phyloP scores from a whole-genome alignment of 2,329 filamentous ascomycete species.

The Hypoxylon sp. region DNA sequence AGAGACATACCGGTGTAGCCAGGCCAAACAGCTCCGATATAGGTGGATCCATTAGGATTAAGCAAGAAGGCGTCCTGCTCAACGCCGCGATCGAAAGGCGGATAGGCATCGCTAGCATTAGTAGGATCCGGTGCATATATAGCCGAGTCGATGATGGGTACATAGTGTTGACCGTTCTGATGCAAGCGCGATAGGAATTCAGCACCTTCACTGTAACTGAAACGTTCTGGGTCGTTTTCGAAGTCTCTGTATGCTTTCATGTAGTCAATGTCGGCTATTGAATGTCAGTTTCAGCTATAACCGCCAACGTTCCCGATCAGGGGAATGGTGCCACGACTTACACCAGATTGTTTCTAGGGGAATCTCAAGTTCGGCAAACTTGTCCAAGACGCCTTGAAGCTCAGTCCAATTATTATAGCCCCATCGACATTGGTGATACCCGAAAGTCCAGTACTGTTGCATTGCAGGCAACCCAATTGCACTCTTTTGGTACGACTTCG shows the following conservation, averaged over 20 bases:
- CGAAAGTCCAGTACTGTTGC: slow-evolving; percentile 86
- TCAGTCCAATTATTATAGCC: slow-evolving; percentile 82
- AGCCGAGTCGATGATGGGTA: slow-evolving; percentile 81
- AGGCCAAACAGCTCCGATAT: slow-evolving; percentile 79
- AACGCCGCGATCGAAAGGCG: slow-evolving; percentile 73
- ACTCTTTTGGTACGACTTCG: slow-evolving; percentile 77
- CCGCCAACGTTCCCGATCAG: slow-evolving; percentile 50
- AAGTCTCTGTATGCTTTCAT: slow-evolving; percentile 75
- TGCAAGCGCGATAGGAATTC: slow-evolving; percentile 75
- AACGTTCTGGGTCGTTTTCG: slow-evolving; percentile 72
- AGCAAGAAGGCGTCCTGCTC: slow-evolving; percentile 69
- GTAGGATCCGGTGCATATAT: slow-evolving; percentile 78
- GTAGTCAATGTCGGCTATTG: slow-evolving; percentile 77
- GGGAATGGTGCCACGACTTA: slow-evolving; percentile 46
- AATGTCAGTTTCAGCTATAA: slow-evolving; percentile 60
- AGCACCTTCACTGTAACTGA: slow-evolving; percentile 69
- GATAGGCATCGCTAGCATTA: slow-evolving; percentile 76
- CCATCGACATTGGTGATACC: slow-evolving; percentile 88
- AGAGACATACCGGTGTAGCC: slow-evolving; percentile 67
- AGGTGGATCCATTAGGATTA: slow-evolving; percentile 69
- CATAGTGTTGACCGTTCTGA: slow-evolving; percentile 74
- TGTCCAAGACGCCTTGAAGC: slow-evolving; percentile 75
- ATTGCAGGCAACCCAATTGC: slow-evolving; percentile 80
- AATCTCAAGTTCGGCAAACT: slow-evolving; percentile 74
- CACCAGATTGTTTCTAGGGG: slow-evolving; percentile 81